Evolutionary conservation across 2,329 filamentous ascomycete species (phyloP).

Genomic region (Penicillium sp.): DNA sequence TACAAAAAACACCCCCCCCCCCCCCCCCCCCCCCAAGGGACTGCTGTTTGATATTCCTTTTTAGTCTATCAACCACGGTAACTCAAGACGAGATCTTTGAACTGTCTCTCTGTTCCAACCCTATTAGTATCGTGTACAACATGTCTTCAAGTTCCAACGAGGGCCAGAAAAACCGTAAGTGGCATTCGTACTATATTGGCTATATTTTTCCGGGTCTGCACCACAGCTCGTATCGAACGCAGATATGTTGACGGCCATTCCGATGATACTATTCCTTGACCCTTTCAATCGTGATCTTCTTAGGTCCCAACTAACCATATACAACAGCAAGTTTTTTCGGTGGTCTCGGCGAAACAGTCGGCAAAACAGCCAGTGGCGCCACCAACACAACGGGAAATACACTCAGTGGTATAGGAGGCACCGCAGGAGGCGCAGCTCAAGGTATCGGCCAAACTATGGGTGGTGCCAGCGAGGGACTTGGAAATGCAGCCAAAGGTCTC

Average conservation of each 20-base stretch:
- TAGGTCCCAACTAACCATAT: neutral
- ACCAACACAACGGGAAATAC: conserved; percentile 27
- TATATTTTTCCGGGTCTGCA: too few species aligned
- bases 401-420: conserved; percentile 32
- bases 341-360: conserved; percentile 30
- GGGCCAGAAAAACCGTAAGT: conserved; percentile 11
- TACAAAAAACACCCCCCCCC: too few species aligned
- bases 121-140: neutral
- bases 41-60: neutral
- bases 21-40: too few species aligned
- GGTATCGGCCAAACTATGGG: conserved; percentile 36
- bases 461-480: conserved; percentile 26
- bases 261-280: neutral
- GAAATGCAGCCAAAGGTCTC: conserved; percentile 28
- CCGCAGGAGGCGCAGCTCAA: conserved; percentile 28
- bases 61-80: neutral
- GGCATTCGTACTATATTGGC: neutral
- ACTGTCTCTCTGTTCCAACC: neutral
- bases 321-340: conserved; percentile 19
- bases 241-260: neutral
- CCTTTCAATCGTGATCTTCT: neutral
- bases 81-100: neutral
- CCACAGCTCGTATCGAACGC: neutral
- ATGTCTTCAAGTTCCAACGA: conserved; percentile 16
- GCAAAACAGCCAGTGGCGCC: conserved; percentile 30